Base-by-base conservation (phyloP, 2,329 filamentous ascomycete species). In the Cryphonectria japonica region DNA sequence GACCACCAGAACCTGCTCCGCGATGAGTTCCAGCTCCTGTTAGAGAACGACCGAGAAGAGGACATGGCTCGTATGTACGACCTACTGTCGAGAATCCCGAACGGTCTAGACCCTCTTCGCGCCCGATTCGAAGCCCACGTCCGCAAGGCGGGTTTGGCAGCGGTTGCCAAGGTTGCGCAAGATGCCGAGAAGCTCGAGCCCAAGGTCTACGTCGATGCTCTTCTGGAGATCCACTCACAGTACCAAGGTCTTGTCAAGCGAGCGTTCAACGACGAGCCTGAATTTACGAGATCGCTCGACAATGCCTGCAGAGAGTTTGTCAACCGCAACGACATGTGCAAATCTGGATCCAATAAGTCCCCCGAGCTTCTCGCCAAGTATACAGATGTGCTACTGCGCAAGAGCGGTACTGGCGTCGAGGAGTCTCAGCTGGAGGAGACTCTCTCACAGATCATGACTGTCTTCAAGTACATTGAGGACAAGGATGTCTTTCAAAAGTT, bases 401-500 rank as follows among this genome's bases (percentile, higher is more conserved):
- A 97, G 86, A 95, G 93, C 75, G 93, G 92, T 41, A 97, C 95
- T 76, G 94, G 94, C 76, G 93, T 94, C 19, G 96, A 98, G 79
- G 96, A 99, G 79, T 92, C 93, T 43, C 95, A 99, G 78, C 87
- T 98, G 77, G 96, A 99, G 83, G 91, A 92, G 75, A 92, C 94
- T 43, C 85, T 98, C 41, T 90, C 89, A 29, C 93, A 98, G 80
- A 96, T 99, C 77, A 99, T 99, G 96, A 98, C 95, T 1, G 94
- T 99, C 69, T 99, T 99, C 89, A 98, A 98, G 84, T 99, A 99
- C 82, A 98, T 99, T 74, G 96, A 99, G 80, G 97, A 99, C 83
- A 99, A 99, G 86, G 96, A 99, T 78, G 97, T 99, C 6, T 99
- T 99, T 87, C 96, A 98, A 82, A 99, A 98, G 82, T 99, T 98